A percentile compares a stretch with the other conserved stretches of the same genome.
Conservation (phyloP, 2,329 filamentous ascomycete species). For the Paradendryphiella salina region DNA sequence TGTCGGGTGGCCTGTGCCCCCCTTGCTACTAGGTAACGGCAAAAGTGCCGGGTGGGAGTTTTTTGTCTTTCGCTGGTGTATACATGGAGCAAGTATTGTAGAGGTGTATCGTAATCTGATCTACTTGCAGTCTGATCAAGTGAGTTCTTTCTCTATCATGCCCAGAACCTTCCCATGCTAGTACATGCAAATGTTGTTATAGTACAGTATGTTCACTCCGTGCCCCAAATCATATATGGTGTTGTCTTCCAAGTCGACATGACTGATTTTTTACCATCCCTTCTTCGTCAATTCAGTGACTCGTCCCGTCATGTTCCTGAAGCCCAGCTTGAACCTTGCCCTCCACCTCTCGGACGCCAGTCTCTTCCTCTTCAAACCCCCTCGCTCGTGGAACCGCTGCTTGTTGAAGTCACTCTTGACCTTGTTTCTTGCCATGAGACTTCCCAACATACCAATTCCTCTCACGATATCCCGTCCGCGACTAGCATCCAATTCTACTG, state of each 20-base stretch:
- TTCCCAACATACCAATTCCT: slow-evolving; percentile 52
- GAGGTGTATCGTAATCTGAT: background rate
- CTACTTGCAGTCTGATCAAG: background rate
- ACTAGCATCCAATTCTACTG: slow-evolving; percentile 41
- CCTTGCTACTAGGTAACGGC: background rate
- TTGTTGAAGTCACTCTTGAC: slow-evolving; percentile 58
- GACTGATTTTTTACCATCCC: slow-evolving; percentile 66
- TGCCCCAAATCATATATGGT: background rate
- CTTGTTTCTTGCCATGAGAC: slow-evolving; percentile 57
- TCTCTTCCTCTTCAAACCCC: slow-evolving; percentile 77
- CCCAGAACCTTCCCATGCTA: slow-evolving; percentile 1
- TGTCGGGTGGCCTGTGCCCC: slow-evolving; percentile 12
- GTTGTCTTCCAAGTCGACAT: background rate
- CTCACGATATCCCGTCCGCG: slow-evolving; percentile 53
- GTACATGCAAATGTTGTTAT: slow-evolving; percentile 3
- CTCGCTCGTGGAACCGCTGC: slow-evolving; percentile 75
- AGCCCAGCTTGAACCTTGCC: slow-evolving; percentile 68
- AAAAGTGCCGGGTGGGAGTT: background rate
- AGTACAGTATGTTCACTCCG: slow-evolving; percentile 8
- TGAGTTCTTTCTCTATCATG: background rate
- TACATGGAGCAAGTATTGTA: too few species aligned
- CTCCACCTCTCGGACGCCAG: slow-evolving; percentile 70
- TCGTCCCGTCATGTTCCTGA: slow-evolving; percentile 64
- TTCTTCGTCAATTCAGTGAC: slow-evolving; percentile 73
- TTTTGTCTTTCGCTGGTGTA: too few species aligned